Percentiles rank a stretch among this genome's conserved stretches.
phyloP scores from a whole-genome alignment of 2,329 filamentous ascomycete genomes.

The Metarhizium guizhouense region DNA sequence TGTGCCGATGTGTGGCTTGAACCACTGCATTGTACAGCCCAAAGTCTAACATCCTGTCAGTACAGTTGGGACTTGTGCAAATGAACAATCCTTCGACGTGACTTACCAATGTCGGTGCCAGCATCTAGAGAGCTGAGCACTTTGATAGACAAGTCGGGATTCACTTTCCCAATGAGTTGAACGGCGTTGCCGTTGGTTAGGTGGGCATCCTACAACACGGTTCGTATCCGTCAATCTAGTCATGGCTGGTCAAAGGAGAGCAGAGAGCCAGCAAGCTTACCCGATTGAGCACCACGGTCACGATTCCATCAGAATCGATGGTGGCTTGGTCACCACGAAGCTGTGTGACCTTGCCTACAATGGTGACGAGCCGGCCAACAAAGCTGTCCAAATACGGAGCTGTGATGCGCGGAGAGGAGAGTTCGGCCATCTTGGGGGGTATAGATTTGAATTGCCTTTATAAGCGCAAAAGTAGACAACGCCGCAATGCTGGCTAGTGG shows the following conservation, averaged over 20 bases:
- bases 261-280: slow-evolving; percentile 34
- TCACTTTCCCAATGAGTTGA: slow-evolving; percentile 75
- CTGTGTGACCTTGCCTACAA: slow-evolving; percentile 77
- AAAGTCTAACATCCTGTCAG: slow-evolving; percentile 49
- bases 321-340: slow-evolving; percentile 72
- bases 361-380: slow-evolving; percentile 64
- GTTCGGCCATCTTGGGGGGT: slow-evolving; percentile 47
- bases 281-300: slow-evolving; percentile 66
- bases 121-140: slow-evolving; percentile 63
- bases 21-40: slow-evolving; percentile 69
- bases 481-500: not conserved
- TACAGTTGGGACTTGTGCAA: not conserved
- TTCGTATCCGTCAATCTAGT: not conserved
- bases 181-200: slow-evolving; percentile 60
- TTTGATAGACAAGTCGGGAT: slow-evolving; percentile 61
- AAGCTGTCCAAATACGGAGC: slow-evolving; percentile 72
- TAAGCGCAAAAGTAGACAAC: not conserved
- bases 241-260: not conserved
- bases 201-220: slow-evolving; percentile 52
- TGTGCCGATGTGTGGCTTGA: slow-evolving; percentile 74
- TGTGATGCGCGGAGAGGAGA: slow-evolving; percentile 70
- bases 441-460: not conserved
- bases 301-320: slow-evolving; percentile 70
- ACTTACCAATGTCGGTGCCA: slow-evolving; percentile 59
- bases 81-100: not conserved